phyloP scores from a whole-genome alignment of 208 protist genomes.

The Herpetomonas samuelpessoai region DNA sequence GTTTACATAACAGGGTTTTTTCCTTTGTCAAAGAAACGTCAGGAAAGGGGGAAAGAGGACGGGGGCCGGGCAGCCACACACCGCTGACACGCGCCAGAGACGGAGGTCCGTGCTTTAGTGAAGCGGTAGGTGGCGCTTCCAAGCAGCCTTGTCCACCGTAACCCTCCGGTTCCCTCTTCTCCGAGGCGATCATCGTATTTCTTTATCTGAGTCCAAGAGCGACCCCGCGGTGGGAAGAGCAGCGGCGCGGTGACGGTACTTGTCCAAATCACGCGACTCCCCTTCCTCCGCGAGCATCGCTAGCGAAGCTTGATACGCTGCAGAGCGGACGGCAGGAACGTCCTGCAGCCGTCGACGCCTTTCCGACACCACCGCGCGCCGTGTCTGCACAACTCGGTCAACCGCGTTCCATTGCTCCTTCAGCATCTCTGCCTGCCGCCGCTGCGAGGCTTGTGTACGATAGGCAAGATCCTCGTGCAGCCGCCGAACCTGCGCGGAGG shows the following conservation, averaged over 20 bases:
- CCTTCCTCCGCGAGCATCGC: slow-evolving; percentile 46
- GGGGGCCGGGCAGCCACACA: too few relatives aligned
- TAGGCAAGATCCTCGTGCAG: slow-evolving; percentile 55
- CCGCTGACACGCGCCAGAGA: too few relatives aligned
- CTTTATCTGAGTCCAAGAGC: too few relatives aligned
- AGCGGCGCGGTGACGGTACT: slow-evolving; percentile 22
- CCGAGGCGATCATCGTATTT: too few relatives aligned
- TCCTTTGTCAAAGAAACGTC: too few relatives aligned
- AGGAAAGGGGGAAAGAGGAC: too few relatives aligned
- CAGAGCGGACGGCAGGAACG: slow-evolving; percentile 21
- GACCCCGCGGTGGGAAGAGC: too few relatives aligned
- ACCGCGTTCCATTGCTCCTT: slow-evolving; percentile 60
- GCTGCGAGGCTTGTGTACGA: slow-evolving; percentile 35
- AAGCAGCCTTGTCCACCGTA: too few relatives aligned
- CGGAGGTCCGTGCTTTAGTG: too few relatives aligned
- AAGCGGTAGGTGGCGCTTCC: too few relatives aligned
- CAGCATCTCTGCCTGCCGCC: slow-evolving; percentile 38
- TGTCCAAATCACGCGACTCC: slow-evolving; percentile 26
- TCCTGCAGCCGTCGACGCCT: slow-evolving; percentile 41
- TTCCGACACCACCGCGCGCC: slow-evolving; percentile 45
- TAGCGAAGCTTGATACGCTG: slow-evolving; percentile 46
- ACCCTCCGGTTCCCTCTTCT: too few relatives aligned
- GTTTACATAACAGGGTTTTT: too few relatives aligned
- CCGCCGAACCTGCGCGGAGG: slow-evolving; percentile 12
- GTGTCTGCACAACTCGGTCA: slow-evolving; percentile 58